A percentile compares a stretch with the other conserved stretches of the same genome.
Conservation (phyloP, 1,284 basidiomycete species). For the Leccinum ponderosum region DNA sequence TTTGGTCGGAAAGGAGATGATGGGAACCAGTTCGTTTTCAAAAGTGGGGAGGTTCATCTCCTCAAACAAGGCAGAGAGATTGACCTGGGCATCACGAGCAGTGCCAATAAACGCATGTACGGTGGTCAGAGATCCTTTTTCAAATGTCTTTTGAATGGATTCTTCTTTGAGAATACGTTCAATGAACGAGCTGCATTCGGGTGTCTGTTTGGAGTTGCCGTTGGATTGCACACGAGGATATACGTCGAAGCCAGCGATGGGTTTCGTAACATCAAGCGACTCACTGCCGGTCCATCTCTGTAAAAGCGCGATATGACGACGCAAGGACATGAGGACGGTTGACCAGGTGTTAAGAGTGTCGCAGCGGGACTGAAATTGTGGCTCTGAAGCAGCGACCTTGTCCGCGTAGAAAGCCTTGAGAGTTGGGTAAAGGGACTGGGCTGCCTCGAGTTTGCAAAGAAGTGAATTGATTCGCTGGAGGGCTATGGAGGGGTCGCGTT, state of each 20-base stretch:
- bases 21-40: slow-evolving; percentile 87
- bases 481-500: slow-evolving; percentile 50
- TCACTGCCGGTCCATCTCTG: slow-evolving; percentile 92
- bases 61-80: slow-evolving; percentile 70
- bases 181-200: slow-evolving; percentile 79
- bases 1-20: slow-evolving; percentile 94
- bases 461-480: slow-evolving; percentile 73
- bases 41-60: slow-evolving; percentile 93
- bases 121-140: slow-evolving; percentile 89
- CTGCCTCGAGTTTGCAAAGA: slow-evolving; percentile 80
- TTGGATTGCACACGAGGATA: slow-evolving; percentile 28
- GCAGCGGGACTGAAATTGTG: slow-evolving; percentile 72
- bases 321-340: slow-evolving; percentile 77
- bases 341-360: slow-evolving; percentile 91
- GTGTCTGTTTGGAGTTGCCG: slow-evolving; percentile 41
- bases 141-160: slow-evolving; percentile 90
- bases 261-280: slow-evolving; percentile 83
- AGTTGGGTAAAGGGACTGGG: slow-evolving; percentile 86
- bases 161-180: slow-evolving; percentile 97
- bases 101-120: slow-evolving; percentile 85
- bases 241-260: slow-evolving; percentile 61
- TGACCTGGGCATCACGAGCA: slow-evolving; percentile 87
- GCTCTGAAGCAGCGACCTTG: slow-evolving; percentile 69
- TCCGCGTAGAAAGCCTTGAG: slow-evolving; percentile 79
- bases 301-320: slow-evolving; percentile 75